phyloP scores from a whole-genome alignment of 768 basidiomycete species.

The Hygrophoropsis aurantiaca region DNA sequence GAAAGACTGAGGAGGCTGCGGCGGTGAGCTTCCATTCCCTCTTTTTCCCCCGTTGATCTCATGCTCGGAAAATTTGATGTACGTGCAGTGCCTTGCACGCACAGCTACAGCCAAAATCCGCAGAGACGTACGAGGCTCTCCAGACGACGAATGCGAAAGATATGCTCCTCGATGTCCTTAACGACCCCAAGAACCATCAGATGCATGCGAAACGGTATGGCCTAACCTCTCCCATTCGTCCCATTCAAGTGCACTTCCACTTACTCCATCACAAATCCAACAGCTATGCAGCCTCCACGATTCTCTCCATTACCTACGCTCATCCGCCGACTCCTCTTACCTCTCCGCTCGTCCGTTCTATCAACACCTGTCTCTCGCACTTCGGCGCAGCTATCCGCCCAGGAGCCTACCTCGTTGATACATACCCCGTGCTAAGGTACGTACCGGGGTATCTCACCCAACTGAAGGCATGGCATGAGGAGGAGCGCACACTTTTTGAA shows the following conservation, averaged over 20 bases:
- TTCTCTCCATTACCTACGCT: constrained; percentile 40
- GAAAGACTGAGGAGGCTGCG: constrained; percentile 31
- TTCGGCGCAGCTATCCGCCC: constrained; percentile 24
- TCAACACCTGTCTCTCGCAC: constrained; percentile 24
- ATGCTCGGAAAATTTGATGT: neutral
- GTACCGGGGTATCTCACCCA: constrained; percentile 43
- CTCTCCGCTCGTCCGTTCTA: constrained; percentile 32
- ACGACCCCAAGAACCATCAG: constrained; percentile 31
- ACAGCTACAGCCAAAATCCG: constrained; percentile 31
- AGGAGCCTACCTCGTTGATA: constrained; percentile 27
- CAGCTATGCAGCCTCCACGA: constrained; percentile 39
- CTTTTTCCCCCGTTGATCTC: neutral
- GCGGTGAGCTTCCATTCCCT: constrained; percentile 8
- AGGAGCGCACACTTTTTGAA: constrained; percentile 35
- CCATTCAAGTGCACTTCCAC: neutral
- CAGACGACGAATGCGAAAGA: constrained; percentile 33
- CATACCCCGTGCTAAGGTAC: constrained; percentile 19
- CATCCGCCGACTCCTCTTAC: constrained; percentile 35
- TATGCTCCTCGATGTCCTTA: constrained; percentile 33
- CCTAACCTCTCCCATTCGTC: neutral
- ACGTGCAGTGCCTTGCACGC: constrained; percentile 31
- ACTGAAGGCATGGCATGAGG: constrained; percentile 50
- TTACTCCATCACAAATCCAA: neutral
- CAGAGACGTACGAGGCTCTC: constrained; percentile 30
- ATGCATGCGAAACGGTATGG: constrained; percentile 33